These are phyloP conservation scores for Kokia cookei DNA, from an alignment of 441 rosid species.

Conservation along the genomic window DNA sequence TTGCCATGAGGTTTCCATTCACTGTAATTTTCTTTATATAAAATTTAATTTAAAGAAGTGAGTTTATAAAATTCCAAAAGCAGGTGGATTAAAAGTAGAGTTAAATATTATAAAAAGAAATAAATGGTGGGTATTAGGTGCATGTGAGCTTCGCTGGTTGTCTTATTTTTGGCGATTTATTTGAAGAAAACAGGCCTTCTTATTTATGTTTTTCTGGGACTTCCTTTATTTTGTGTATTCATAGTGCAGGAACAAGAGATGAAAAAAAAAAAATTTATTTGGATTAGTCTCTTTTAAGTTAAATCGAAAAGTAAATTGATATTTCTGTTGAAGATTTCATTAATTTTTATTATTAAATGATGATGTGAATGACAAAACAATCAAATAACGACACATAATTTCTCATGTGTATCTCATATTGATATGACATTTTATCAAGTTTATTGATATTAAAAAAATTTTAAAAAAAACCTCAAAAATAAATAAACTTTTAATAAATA, in stretches of 20 bases:
- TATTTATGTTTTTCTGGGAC: not conserved
- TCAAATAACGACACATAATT: too few relatives aligned
- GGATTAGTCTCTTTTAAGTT: too few relatives aligned
- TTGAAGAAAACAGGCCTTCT: not conserved
- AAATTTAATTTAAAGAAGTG: too few relatives aligned
- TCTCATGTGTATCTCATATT: too few relatives aligned
- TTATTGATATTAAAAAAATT: too few relatives aligned
- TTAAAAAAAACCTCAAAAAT: too few relatives aligned
- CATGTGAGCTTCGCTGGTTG: not conserved
- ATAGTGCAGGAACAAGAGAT: not conserved
- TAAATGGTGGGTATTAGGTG: not conserved
- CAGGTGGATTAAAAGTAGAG: not conserved
- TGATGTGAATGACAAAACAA: too few relatives aligned
- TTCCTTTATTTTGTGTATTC: not conserved
- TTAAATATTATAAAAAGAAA: not conserved
- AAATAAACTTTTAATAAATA: too few relatives aligned
- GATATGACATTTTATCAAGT: too few relatives aligned
- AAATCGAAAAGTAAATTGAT: too few relatives aligned
- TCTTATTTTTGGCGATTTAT: not conserved
- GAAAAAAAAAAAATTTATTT: too few relatives aligned
- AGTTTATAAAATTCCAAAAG: not conserved
- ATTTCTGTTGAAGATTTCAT: accelerated
- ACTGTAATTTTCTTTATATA: not conserved
- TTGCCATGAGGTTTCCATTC: not conserved
- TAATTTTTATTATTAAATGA: too few relatives aligned